Percentiles rank a stretch among this genome's conserved stretches.
Evolutionary conservation across 2,329 filamentous ascomycete genomes (phyloP).

Genomic region (Phaeoacremonium minimum): DNA sequence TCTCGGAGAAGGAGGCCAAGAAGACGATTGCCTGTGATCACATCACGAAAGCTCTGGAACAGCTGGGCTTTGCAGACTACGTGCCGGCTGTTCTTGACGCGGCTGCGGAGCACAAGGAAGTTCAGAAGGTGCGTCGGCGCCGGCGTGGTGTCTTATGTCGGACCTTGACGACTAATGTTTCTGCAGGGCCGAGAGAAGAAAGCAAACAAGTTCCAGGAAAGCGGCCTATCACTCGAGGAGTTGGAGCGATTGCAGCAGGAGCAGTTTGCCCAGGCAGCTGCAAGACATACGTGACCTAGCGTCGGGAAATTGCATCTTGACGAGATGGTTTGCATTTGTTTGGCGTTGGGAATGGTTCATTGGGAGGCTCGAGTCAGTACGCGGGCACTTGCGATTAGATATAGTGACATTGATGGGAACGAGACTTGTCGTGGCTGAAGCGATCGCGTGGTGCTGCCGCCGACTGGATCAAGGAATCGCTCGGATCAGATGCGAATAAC

Average conservation of each 20-base stretch:
- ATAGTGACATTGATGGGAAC: too few species aligned
- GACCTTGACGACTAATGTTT: neutral
- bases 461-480: too few species aligned
- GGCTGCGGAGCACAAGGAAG: slow-evolving; percentile 87
- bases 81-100: slow-evolving; percentile 83
- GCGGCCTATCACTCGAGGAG: slow-evolving; percentile 87
- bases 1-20: slow-evolving; percentile 97
- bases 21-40: slow-evolving; percentile 99
- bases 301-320: too few species aligned
- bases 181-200: slow-evolving; percentile 88
- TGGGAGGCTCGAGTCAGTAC: too few species aligned
- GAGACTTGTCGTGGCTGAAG: too few species aligned
- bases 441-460: too few species aligned
- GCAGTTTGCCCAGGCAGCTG: slow-evolving; percentile 78
- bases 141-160: neutral
- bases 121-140: slow-evolving; percentile 66
- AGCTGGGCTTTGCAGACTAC: slow-evolving; percentile 90
- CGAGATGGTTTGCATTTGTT: too few species aligned
- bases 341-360: too few species aligned
- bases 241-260: slow-evolving; percentile 85
- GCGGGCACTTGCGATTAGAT: too few species aligned
- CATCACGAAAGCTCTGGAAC: slow-evolving; percentile 89
- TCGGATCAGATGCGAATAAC: too few species aligned
- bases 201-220: slow-evolving; percentile 93
- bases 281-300: slow-evolving; percentile 55